Base-by-base conservation (phyloP, 768 basidiomycete species). In the Leccinum subtestaceum region DNA sequence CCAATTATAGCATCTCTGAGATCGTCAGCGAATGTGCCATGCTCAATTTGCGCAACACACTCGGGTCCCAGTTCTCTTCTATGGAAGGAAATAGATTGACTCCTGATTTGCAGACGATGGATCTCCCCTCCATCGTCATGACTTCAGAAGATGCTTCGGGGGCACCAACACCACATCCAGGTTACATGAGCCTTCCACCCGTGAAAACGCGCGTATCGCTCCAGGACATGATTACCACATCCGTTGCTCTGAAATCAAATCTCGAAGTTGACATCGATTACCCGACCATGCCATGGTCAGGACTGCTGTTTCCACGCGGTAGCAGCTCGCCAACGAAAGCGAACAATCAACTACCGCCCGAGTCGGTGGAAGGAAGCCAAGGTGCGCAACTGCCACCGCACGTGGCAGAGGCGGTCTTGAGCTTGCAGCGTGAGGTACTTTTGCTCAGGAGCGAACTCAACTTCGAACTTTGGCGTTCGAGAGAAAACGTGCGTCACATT, bases 401-500 rank as follows among this genome's bases (percentile, higher is more conserved):
- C 63, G 77, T 85, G n/a, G 77, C 78, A n/a, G 81, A 85, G 55
- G 86, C 85, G 9, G 84, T 94, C 31, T 81, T 86, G 13, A 79
- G 76, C 6, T 75, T 95, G 58, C 93, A 95, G 70, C 79, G 88
- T 47, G 90, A 94, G 66, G 79, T 89, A 2, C 71, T 93, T 2
- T 72, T 93, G 29, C 76, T 94, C 29, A 80, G 88, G 52, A 91
- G 86, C 67, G 91, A 94, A 63, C 82, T 94, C 45, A 91, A 92
- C 68, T 91, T 93, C 60, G 89, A 94, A 74, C 77, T 87, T 25
- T 95, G 91, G 89, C 75, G 89, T 45, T 86, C 89, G 58, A 80
- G 89, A 62, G 87, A 93, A 72, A 91, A 92, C 59, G 81, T 88
- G 53, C 84, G 85, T 68, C 90, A 93, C 66, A 88, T 95, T 52